Evolutionary conservation across 2,329 filamentous ascomycete species (phyloP).

Genomic region (Stachybotrys echinatus): DNA sequence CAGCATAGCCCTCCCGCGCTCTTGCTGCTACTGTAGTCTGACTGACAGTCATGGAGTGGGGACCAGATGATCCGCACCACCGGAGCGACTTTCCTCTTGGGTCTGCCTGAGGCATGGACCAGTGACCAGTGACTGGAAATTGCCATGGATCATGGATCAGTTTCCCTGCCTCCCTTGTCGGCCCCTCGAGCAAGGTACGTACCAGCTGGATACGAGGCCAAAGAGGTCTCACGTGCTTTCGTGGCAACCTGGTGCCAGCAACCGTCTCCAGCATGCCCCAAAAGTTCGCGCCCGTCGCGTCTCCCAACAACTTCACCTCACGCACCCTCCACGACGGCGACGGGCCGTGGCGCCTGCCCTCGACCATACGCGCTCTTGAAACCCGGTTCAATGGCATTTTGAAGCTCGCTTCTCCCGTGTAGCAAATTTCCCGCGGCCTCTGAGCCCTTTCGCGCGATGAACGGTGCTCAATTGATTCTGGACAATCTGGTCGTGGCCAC

Average conservation of each 20-base stretch:
- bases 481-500: conserved; percentile 8
- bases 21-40: no score
- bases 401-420: accelerated
- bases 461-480: conserved; percentile 7
- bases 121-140: neutral
- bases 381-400: conserved; percentile 8
- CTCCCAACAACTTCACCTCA: conserved; percentile 33
- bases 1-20: neutral
- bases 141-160: neutral
- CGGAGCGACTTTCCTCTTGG: no score
- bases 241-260: conserved; percentile 33
- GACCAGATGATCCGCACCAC: neutral
- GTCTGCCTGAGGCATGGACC: neutral
- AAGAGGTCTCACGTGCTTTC: conserved; percentile 35
- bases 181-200: neutral
- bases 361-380: conserved; percentile 20
- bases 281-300: conserved; percentile 38
- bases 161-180: neutral
- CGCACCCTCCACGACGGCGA: conserved; percentile 26
- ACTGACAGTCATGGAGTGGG: no score
- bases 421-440: conserved; percentile 17
- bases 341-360: conserved; percentile 6
- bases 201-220: neutral
- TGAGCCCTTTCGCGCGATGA: conserved; percentile 12
- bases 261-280: conserved; percentile 24